Evolutionary conservation across 345 rosid genomes (phyloP).

Genomic region (Eucalyptus pauciflora): DNA sequence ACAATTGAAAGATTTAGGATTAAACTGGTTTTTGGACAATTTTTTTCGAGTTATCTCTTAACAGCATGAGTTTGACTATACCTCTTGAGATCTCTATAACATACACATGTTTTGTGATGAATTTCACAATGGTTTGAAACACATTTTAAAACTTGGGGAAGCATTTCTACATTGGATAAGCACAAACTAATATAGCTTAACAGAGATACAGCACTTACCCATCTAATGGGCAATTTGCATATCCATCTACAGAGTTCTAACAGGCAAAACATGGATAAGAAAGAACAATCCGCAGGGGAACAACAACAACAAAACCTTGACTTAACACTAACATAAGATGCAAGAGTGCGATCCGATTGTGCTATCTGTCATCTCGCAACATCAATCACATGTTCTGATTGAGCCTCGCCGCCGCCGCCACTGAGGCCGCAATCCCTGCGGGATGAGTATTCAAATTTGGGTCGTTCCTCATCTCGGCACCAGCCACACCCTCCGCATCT

Average conservation of each 20-base stretch:
- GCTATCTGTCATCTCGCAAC: neutral
- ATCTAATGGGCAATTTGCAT: neutral
- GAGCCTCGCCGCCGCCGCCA: constrained; percentile 74
- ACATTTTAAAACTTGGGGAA: neutral
- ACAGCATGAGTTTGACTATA: neutral
- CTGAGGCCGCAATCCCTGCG: constrained; percentile 65
- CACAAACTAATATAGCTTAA: neutral
- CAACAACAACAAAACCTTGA: neutral
- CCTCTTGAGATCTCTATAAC: neutral
- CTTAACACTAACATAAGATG: neutral
- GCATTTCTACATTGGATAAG: neutral
- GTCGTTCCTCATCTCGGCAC: constrained; percentile 77
- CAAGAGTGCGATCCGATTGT: rapidly evolving
- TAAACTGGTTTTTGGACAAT: rapidly evolving
- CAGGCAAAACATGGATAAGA: neutral
- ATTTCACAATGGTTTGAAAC: neutral
- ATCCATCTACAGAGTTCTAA: neutral
- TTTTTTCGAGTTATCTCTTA: neutral
- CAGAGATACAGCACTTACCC: neutral
- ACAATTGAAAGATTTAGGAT: rapidly evolving
- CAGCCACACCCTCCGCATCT: constrained; percentile 75
- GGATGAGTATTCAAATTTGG: constrained; percentile 63
- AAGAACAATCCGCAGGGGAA: neutral
- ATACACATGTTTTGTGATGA: neutral
- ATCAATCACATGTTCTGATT: constrained; percentile 18